Percentiles rank a stretch among this genome's conserved stretches.
These are phyloP conservation scores for Syzygium aqueum DNA, from an alignment of 345 rosid species.

Conservation along the genomic window DNA sequence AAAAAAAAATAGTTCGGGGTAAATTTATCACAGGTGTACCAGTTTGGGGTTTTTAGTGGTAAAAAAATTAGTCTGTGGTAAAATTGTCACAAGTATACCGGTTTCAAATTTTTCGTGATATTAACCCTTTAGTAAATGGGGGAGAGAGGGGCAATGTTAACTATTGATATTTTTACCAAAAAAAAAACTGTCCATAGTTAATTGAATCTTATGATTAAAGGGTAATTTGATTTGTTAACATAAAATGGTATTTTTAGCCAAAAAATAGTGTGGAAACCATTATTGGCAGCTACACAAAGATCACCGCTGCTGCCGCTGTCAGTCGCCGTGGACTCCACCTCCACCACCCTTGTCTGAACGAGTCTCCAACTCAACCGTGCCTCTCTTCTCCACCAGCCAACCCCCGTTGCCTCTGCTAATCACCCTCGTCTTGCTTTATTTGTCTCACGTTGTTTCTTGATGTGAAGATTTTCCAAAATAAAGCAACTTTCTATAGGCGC, in stretches of 20 bases:
- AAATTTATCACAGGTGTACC: no score
- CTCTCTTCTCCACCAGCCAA: not conserved
- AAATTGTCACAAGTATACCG: no score
- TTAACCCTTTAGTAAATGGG: not conserved
- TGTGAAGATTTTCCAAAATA: not conserved
- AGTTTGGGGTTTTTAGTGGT: no score
- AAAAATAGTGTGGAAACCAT: not conserved
- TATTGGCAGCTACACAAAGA: not conserved
- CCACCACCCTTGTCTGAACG: not conserved
- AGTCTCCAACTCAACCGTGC: not conserved
- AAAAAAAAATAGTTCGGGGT: no score
- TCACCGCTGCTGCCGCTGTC: not conserved
- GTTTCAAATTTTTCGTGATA: no score
- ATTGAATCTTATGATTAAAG: not conserved
- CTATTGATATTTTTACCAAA: not conserved
- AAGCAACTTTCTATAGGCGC: not conserved
- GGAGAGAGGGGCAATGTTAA: not conserved
- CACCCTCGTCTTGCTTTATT: not conserved
- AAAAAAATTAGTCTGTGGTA: no score
- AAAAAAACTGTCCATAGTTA: not conserved
- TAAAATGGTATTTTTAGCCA: not conserved
- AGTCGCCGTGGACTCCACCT: not conserved
- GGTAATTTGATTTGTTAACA: not conserved
- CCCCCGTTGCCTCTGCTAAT: not conserved
- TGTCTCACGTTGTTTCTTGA: not conserved